These are phyloP conservation scores for Ustilago trichophora DNA, from an alignment of 1,284 basidiomycete genomes.

Conservation along the genomic window DNA sequence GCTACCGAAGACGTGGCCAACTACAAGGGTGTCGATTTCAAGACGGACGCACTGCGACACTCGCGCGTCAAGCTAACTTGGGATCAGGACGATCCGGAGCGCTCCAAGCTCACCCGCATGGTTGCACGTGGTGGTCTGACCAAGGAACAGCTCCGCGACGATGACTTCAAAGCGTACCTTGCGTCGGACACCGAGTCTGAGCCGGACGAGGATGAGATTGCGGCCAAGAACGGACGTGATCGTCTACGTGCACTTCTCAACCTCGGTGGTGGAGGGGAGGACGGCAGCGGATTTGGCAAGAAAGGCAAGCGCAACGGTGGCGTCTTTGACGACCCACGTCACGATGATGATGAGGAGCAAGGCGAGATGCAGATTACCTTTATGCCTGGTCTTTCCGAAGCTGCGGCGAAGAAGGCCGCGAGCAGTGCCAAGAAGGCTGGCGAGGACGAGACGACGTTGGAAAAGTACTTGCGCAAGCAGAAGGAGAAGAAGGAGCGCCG, in stretches of 20 bases:
- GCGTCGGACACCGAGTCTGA: constrained; percentile 59
- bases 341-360: constrained; percentile 48
- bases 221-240: constrained; percentile 28
- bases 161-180: constrained; percentile 64
- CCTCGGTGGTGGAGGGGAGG: constrained; percentile 33
- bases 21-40: constrained; percentile 88
- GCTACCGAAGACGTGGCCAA: constrained; percentile 74
- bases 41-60: constrained; percentile 94
- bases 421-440: constrained; percentile 18
- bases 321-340: constrained; percentile 51
- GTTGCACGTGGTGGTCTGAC: constrained; percentile 41
- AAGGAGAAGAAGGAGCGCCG: constrained; percentile 61
- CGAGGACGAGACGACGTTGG: constrained; percentile 63
- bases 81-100: constrained; percentile 96
- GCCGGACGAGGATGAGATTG: constrained; percentile 40
- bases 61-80: constrained; percentile 98
- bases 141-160: constrained; percentile 56
- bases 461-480: constrained; percentile 65
- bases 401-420: constrained; percentile 44
- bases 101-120: constrained; percentile 74
- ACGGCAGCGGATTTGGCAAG: constrained; percentile 33
- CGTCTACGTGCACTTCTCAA: constrained; percentile 59
- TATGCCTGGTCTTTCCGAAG: constrained; percentile 60
- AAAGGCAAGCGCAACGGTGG: constrained; percentile 28
- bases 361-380: constrained; percentile 63